phyloP scores from a whole-genome alignment of 306 rosid genomes.

The Cicer judaicum region DNA sequence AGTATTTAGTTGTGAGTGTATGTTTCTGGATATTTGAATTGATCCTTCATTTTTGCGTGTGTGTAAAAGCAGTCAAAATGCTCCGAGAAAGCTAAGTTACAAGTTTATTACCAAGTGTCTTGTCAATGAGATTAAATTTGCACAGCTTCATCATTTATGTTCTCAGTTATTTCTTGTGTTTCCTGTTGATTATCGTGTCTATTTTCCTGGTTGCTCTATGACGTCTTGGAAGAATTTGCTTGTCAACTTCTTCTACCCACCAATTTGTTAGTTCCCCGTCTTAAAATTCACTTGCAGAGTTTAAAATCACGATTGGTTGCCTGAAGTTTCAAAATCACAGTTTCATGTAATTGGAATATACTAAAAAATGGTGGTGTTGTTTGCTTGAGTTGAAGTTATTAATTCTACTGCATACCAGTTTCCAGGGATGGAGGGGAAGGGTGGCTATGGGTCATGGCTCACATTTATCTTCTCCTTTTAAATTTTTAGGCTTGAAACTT shows the following conservation, averaged over 20 bases:
- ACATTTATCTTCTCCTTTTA: not conserved
- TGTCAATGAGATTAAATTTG: too few species aligned
- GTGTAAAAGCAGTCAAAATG: not conserved
- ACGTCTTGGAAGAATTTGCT: not conserved
- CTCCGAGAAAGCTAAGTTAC: not conserved
- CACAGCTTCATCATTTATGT: not conserved
- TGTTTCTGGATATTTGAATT: slow-evolving; percentile 14
- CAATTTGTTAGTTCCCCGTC: not conserved
- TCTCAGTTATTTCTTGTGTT: not conserved
- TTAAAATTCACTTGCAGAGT: not conserved
- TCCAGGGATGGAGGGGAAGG: not conserved
- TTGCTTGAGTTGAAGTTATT: not conserved
- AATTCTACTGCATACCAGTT: not conserved
- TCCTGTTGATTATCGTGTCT: not conserved
- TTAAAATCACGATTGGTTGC: not conserved
- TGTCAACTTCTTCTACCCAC: too few species aligned
- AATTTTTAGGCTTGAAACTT: not conserved
- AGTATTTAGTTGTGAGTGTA: too few species aligned
- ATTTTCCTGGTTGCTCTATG: too few species aligned
- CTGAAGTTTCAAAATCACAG: not conserved
- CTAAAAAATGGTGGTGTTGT: not conserved
- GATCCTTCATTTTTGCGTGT: not conserved
- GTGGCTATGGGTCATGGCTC: not conserved
- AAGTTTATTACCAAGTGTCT: too few species aligned
- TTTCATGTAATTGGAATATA: not conserved